A percentile compares a stretch with the other conserved stretches of the same genome.
Evolutionary conservation across 106 monocot species (phyloP).

Genomic region (Ottelia alismoides): DNA sequence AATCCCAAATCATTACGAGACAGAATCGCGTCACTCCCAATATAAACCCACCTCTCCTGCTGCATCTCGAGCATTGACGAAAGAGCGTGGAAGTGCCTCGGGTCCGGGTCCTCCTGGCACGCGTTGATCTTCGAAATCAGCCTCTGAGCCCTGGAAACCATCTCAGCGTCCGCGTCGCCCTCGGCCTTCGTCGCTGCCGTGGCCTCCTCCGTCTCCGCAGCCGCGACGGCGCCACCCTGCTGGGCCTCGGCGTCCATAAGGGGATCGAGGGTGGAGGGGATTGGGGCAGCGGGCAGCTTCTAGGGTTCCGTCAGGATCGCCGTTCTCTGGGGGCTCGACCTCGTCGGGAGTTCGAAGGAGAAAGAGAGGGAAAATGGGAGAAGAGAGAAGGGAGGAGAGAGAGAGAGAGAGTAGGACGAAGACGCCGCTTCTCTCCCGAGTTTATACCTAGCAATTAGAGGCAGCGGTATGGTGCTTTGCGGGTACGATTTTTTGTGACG

Average conservation of each 20-base stretch:
- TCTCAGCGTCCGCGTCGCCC: constrained; percentile 34
- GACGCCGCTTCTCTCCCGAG: no score
- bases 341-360: not conserved
- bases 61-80: constrained; percentile 74
- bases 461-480: no score
- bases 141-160: constrained; percentile 43
- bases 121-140: constrained; percentile 58
- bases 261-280: no score
- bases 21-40: no score
- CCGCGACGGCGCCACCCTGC: constrained; percentile 4
- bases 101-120: constrained; percentile 56
- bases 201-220: constrained; percentile 1
- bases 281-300: no score
- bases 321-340: constrained; percentile 3
- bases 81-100: constrained; percentile 70
- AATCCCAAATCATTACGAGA: no score
- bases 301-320: constrained; percentile 2
- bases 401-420: not conserved
- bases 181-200: constrained; percentile 22
- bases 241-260: constrained; percentile 1
- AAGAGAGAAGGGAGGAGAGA: not conserved
- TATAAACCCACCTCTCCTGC: constrained; percentile 74
- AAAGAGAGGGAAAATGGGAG: not conserved
- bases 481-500: no score
- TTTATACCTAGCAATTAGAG: no score